Percentiles rank a stretch among this genome's conserved stretches.
Evolutionary conservation across 345 rosid species (phyloP).

Genomic region (Anastatica hierochuntica): DNA sequence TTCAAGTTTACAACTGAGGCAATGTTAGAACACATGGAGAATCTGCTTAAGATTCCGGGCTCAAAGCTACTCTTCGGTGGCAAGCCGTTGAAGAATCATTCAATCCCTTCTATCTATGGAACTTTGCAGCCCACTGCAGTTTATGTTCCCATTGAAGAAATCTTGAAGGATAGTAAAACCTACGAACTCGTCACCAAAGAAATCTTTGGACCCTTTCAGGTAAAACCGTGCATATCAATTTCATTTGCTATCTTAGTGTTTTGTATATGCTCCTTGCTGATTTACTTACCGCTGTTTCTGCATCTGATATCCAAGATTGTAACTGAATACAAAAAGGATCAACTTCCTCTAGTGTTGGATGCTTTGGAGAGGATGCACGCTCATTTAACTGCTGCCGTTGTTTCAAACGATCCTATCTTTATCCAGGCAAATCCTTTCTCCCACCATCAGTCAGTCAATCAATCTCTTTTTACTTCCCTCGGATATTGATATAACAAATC

Average conservation of each 20-base stretch:
- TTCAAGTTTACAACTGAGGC: constrained; percentile 74
- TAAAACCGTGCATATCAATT: background rate
- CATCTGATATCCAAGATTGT: constrained; percentile 46
- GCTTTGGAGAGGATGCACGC: constrained; percentile 94
- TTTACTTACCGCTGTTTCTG: no score
- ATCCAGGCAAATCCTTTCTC: constrained; percentile 49
- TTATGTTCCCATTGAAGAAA: constrained; percentile 81
- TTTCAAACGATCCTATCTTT: constrained; percentile 80
- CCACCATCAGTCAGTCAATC: background rate
- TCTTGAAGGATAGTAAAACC: constrained; percentile 49
- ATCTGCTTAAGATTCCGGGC: constrained; percentile 70
- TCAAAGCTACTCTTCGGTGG: constrained; percentile 92
- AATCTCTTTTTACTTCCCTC: background rate
- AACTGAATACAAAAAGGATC: constrained; percentile 70
- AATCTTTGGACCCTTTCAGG: constrained; percentile 99
- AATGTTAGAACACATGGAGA: constrained; percentile 73
- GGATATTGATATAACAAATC: background rate
- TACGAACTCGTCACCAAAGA: constrained; percentile 77
- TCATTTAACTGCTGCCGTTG: constrained; percentile 92
- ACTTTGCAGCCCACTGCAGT: constrained; percentile 86
- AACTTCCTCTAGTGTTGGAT: constrained; percentile 69
- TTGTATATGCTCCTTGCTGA: background rate
- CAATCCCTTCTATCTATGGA: constrained; percentile 84
- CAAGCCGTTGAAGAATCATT: constrained; percentile 58
- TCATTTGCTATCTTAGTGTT: background rate